A percentile compares a stretch with the other conserved stretches of the same genome.
Evolutionary conservation across 306 rosid genomes (phyloP).

Genomic region (Prosopis cineraria): DNA sequence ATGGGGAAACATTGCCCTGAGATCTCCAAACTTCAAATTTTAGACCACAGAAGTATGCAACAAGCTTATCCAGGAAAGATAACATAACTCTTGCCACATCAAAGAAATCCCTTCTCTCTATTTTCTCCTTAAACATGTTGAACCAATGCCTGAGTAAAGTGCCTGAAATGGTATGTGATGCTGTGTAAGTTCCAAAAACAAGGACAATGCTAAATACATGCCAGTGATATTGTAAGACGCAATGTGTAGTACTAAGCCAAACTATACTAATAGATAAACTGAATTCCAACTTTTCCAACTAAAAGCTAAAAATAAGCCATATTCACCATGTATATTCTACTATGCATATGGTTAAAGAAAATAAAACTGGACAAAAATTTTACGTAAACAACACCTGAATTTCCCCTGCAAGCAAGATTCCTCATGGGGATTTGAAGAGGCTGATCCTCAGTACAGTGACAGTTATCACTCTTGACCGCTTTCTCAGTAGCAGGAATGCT

Average conservation of each 20-base stretch:
- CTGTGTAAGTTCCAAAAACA: constrained; percentile 14
- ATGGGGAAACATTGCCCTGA: constrained; percentile 64
- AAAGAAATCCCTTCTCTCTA: constrained; percentile 51
- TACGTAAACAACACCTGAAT: constrained; percentile 52
- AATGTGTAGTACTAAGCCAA: background rate
- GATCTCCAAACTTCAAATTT: constrained; percentile 69
- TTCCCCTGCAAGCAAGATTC: constrained; percentile 40
- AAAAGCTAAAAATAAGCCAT: constrained; percentile 22
- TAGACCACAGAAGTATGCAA: constrained; percentile 47
- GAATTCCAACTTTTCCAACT: constrained; percentile 12
- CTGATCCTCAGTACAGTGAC: constrained; percentile 38
- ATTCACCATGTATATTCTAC: constrained; percentile 13
- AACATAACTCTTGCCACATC: constrained; percentile 47
- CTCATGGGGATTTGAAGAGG: constrained; percentile 33
- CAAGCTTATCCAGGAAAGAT: constrained; percentile 58
- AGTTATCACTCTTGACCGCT: constrained; percentile 37
- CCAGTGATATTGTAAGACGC: constrained; percentile 11
- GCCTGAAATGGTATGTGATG: constrained; percentile 49
- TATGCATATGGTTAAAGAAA: constrained; percentile 20
- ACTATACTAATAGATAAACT: background rate
- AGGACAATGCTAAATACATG: constrained; percentile 16
- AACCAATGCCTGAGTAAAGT: constrained; percentile 45
- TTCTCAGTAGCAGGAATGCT: constrained; percentile 45
- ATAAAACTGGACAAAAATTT: constrained; percentile 23
- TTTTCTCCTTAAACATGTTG: constrained; percentile 49